Conservation (phyloP, 495 filamentous ascomycete species). For the Neurospora sp. region DNA sequence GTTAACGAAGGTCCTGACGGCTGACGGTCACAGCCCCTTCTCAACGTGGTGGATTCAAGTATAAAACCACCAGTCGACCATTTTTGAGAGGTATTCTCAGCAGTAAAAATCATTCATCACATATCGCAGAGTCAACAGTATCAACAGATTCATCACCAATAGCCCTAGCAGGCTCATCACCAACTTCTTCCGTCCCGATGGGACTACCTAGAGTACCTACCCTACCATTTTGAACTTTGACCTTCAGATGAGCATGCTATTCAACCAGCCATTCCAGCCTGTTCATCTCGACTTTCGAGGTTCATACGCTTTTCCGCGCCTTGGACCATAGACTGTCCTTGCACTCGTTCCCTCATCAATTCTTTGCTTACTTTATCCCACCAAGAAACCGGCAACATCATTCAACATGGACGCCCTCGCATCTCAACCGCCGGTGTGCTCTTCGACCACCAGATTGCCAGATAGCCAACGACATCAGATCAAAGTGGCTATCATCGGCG, state of each 20-base stretch:
- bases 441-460: background rate
- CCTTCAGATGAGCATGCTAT: background rate
- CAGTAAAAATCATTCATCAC: background rate
- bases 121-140: background rate
- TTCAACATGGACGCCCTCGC: background rate
- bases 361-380: background rate
- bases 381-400: background rate
- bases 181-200: background rate
- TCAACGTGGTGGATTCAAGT: background rate
- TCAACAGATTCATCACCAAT: background rate
- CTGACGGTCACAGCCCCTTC: background rate
- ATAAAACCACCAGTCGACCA: background rate
- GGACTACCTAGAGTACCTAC: background rate
- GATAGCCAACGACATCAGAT: slow-evolving; percentile 1
- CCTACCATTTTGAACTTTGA: background rate
- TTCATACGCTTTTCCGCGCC: background rate
- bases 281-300: background rate
- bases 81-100: too few species aligned
- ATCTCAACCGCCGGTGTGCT: background rate
- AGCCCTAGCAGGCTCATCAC: background rate
- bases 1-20: background rate
- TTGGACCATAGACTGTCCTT: background rate
- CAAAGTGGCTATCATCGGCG: slow-evolving; percentile 26
- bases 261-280: background rate
- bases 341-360: background rate